Conservation (phyloP, 2,329 filamentous ascomycete species). For the Chalara sp. region DNA sequence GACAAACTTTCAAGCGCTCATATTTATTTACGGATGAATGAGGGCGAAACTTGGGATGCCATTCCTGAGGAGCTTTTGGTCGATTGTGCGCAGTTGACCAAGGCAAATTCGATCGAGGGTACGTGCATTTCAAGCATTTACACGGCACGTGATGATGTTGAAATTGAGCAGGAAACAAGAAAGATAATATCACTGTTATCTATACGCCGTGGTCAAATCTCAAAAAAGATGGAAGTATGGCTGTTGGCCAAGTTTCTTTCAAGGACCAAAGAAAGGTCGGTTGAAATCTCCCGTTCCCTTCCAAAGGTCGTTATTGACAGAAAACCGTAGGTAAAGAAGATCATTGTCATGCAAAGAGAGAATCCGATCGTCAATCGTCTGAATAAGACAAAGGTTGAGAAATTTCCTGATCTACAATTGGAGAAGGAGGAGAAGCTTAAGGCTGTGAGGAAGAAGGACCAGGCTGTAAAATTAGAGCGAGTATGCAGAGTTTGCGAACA, state of each 20-base stretch:
- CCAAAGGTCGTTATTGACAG: not conserved
- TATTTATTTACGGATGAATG: conserved; percentile 81
- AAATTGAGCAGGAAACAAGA: conserved; percentile 73
- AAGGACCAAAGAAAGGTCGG: conserved; percentile 69
- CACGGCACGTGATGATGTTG: conserved; percentile 8
- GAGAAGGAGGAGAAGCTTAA: conserved; percentile 74
- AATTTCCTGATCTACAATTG: conserved; percentile 72
- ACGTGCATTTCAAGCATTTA: conserved; percentile 10
- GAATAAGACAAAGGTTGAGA: conserved; percentile 92
- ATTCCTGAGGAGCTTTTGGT: conserved; percentile 69
- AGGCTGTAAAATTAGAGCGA: conserved; percentile 52
- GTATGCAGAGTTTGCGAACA: conserved; percentile 35
- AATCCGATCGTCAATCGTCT: conserved; percentile 94
- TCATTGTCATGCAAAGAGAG: conserved; percentile 73
- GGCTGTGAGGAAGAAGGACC: conserved; percentile 66
- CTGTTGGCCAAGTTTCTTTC: conserved; percentile 88
- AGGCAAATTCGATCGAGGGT: conserved; percentile 98
- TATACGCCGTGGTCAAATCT: conserved; percentile 98
- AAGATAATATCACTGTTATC: conserved; percentile 92
- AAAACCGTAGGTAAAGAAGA: conserved; percentile 60
- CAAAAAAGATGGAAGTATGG: conserved; percentile 94
- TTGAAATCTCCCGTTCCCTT: not conserved
- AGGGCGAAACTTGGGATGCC: conserved; percentile 75
- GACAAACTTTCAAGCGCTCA: conserved; percentile 97
- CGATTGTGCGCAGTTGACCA: conserved; percentile 95